These are phyloP conservation scores for Kodamaea hsintzibuensis DNA, from an alignment of 805 yeast species.

Conservation along the genomic window DNA sequence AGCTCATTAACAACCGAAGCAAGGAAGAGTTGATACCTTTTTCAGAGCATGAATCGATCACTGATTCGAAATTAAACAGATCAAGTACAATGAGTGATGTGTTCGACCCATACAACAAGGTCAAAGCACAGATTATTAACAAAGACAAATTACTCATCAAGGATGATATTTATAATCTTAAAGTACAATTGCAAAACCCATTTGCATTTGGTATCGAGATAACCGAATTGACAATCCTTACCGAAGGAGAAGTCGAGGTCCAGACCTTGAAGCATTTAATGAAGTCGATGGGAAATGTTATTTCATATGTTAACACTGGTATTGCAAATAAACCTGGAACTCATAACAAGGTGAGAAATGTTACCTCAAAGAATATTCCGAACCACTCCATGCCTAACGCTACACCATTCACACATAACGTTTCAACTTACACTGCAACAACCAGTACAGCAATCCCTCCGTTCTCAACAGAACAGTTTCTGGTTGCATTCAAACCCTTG, in stretches of 20 bases:
- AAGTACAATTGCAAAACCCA: slow-evolving; percentile 71
- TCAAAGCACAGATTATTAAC: slow-evolving; percentile 35
- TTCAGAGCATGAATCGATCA: slow-evolving; percentile 18
- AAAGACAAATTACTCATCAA: slow-evolving; percentile 45
- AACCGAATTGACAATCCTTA: slow-evolving; percentile 44
- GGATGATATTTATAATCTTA: slow-evolving; percentile 58
- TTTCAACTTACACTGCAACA: slow-evolving; percentile 4
- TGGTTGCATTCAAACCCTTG: slow-evolving; percentile 50
- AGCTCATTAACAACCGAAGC: slow-evolving; percentile 25
- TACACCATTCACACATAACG: background rate
- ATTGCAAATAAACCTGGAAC: slow-evolving; percentile 2
- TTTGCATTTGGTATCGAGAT: slow-evolving; percentile 72
- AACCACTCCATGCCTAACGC: background rate
- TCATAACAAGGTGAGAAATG: slow-evolving; percentile 4
- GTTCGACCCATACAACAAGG: slow-evolving; percentile 53
- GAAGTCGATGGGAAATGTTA: slow-evolving; percentile 4
- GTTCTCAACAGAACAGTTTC: slow-evolving; percentile 33
- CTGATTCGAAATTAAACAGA: slow-evolving; percentile 7
- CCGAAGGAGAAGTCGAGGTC: slow-evolving; percentile 28
- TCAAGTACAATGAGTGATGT: slow-evolving; percentile 17
- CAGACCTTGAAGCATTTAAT: slow-evolving; percentile 25
- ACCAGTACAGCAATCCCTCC: slow-evolving; percentile 25
- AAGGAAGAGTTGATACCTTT: slow-evolving; percentile 46
- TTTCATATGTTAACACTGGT: background rate
- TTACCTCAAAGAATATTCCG: background rate